Percentiles rank a stretch among this genome's conserved stretches.
phyloP scores from a whole-genome alignment of 1,284 basidiomycete species.

The Rhodotorula sp. region DNA sequence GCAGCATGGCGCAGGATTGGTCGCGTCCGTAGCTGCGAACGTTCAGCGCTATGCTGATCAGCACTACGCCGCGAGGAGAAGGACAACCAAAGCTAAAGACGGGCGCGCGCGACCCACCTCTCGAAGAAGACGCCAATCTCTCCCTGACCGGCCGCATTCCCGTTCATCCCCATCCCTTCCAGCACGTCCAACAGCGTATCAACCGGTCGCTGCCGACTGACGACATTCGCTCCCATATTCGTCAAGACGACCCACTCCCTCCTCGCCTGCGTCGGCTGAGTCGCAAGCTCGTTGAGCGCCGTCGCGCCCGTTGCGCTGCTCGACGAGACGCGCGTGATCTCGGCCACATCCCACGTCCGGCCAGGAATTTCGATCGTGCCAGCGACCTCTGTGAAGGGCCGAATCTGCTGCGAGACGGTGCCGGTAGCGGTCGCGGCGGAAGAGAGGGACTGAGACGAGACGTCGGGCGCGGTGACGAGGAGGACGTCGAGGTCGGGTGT shows the following conservation, averaged over 20 bases:
- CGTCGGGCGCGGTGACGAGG: slow-evolving; percentile 71
- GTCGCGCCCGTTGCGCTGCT: slow-evolving; percentile 55
- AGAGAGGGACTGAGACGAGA: slow-evolving; percentile 47
- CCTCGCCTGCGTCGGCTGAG: slow-evolving; percentile 69
- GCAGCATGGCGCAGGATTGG: slow-evolving; percentile 87
- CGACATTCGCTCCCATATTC: slow-evolving; percentile 75
- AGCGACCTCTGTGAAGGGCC: slow-evolving; percentile 60
- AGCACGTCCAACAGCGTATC: slow-evolving; percentile 66
- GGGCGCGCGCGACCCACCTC: slow-evolving; percentile 37
- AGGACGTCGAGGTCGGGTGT: slow-evolving; percentile 71
- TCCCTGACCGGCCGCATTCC: slow-evolving; percentile 36
- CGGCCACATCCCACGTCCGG: slow-evolving; percentile 72
- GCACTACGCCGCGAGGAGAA: neutral
- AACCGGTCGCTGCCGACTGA: slow-evolving; percentile 77
- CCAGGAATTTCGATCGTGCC: slow-evolving; percentile 73
- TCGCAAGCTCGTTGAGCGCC: slow-evolving; percentile 69
- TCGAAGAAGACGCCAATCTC: slow-evolving; percentile 44
- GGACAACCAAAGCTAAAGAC: neutral
- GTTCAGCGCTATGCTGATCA: neutral
- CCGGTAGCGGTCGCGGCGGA: slow-evolving; percentile 9
- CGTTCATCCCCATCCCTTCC: slow-evolving; percentile 43
- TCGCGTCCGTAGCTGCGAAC: slow-evolving; percentile 72
- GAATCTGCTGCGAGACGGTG: neutral
- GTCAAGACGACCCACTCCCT: slow-evolving; percentile 82
- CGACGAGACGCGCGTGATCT: slow-evolving; percentile 51